Evolutionary conservation across 371 early-diverging fungal species (phyloP).

Genomic region (Mortierella sp.): DNA sequence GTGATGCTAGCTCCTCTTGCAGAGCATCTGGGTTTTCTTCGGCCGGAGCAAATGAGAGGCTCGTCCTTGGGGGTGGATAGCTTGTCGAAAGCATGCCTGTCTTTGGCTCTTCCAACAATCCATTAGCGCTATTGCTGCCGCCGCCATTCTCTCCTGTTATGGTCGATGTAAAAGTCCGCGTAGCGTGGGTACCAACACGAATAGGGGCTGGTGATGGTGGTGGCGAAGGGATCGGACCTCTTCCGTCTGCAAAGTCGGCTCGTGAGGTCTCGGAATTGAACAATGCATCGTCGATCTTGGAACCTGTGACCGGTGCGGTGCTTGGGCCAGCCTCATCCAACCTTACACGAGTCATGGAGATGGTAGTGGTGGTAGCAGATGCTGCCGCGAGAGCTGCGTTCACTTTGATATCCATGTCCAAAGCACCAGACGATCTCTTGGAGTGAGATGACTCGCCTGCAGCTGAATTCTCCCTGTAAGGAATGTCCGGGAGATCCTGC

Average conservation of each 20-base stretch:
- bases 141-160: not conserved
- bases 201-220: constrained; percentile 33
- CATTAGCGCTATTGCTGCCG: constrained; percentile 3
- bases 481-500: too few species aligned
- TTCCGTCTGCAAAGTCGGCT: constrained; percentile 39
- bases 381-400: too few species aligned
- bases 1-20: constrained; percentile 9
- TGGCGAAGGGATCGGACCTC: constrained; percentile 47
- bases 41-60: constrained; percentile 23
- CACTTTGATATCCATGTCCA: too few species aligned
- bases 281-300: constrained; percentile 9
- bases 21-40: constrained; percentile 1
- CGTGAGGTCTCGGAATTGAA: constrained; percentile 17
- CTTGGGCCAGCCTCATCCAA: too few species aligned
- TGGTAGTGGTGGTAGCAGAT: too few species aligned
- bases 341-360: too few species aligned
- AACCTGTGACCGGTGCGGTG: too few species aligned
- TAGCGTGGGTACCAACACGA: constrained; percentile 2
- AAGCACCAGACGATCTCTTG: too few species aligned
- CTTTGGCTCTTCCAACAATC: constrained; percentile 33
- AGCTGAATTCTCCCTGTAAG: too few species aligned
- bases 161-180: not conserved
- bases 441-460: too few species aligned
- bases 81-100: constrained; percentile 33
- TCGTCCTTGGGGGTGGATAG: constrained; percentile 46